Percentiles rank a stretch among this genome's conserved stretches.
Conservation (phyloP, 768 basidiomycete species). For the Tulasnella sp. region DNA sequence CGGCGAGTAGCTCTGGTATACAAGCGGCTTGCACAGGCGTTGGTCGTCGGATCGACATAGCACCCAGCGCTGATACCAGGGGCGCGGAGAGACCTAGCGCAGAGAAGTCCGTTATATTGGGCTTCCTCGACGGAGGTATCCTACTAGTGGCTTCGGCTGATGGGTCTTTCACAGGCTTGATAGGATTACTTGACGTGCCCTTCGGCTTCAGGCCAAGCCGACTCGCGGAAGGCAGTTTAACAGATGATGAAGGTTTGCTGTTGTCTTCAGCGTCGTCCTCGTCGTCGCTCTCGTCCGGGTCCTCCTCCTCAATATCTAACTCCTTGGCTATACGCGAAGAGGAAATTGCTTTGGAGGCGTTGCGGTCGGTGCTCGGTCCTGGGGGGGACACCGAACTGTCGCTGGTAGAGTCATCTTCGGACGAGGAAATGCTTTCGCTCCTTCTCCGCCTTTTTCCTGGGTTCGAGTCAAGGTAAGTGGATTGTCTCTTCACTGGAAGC, state of each 20-base stretch:
- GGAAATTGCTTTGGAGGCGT: not conserved
- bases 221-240: not conserved
- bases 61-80: slow-evolving; percentile 52
- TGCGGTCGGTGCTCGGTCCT: not conserved
- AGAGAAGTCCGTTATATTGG: slow-evolving; percentile 20
- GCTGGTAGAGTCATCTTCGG: not conserved
- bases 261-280: not conserved
- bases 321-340: not conserved
- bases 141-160: not conserved
- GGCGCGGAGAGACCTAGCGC: slow-evolving; percentile 30
- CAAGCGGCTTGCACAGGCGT: slow-evolving; percentile 87
- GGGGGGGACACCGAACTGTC: not conserved
- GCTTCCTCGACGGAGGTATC: not conserved
- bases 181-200: not conserved
- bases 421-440: not conserved
- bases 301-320: not conserved
- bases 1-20: slow-evolving; percentile 74
- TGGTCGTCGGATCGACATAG: slow-evolving; percentile 77
- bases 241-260: not conserved
- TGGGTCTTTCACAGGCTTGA: not conserved
- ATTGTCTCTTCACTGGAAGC: not conserved
- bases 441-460: not conserved
- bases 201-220: not conserved
- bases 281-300: no score
- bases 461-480: not conserved